Percentiles rank a stretch among this genome's conserved stretches.
Evolutionary conservation across 768 basidiomycete genomes (phyloP).

Genomic region (Neoboletus magnificus): DNA sequence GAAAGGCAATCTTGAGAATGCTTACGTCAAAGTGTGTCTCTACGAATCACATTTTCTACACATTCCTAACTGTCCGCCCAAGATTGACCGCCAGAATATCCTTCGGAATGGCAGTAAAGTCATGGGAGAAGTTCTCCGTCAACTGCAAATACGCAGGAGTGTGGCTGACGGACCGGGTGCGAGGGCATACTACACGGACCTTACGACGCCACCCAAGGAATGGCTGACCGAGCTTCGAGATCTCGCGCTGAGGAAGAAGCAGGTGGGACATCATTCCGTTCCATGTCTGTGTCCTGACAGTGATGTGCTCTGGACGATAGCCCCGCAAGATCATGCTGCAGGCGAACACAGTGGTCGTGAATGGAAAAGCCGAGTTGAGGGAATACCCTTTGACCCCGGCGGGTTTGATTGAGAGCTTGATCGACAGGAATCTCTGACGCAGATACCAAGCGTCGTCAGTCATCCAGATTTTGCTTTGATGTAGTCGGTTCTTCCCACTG

Average conservation of each 20-base stretch:
- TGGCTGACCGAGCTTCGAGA: conserved; percentile 79
- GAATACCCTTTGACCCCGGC: conserved; percentile 73
- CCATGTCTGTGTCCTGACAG: background rate
- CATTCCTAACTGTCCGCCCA: background rate
- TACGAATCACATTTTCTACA: background rate
- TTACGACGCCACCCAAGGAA: conserved; percentile 67
- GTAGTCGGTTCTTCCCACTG: background rate
- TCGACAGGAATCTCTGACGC: conserved; percentile 59
- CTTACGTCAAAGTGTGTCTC: conserved; percentile 60
- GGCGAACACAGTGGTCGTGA: conserved; percentile 69
- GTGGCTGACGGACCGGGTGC: conserved; percentile 81
- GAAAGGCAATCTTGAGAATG: conserved; percentile 59
- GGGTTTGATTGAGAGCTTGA: conserved; percentile 78
- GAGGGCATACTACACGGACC: conserved; percentile 71
- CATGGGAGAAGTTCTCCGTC: conserved; percentile 70
- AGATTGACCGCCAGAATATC: conserved; percentile 74
- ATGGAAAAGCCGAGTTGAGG: conserved; percentile 68
- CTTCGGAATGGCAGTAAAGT: conserved; percentile 61
- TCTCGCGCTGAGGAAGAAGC: conserved; percentile 75
- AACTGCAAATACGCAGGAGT: conserved; percentile 82
- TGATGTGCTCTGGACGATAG: conserved; percentile 34
- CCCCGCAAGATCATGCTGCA: conserved; percentile 85
- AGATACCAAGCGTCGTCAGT: background rate
- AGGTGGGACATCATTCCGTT: conserved; percentile 42
- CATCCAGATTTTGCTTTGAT: too few relatives aligned